A percentile compares a stretch with the other conserved stretches of the same genome.
Conservation (phyloP, 2,329 filamentous ascomycete genomes). For the Periconia sp. region DNA sequence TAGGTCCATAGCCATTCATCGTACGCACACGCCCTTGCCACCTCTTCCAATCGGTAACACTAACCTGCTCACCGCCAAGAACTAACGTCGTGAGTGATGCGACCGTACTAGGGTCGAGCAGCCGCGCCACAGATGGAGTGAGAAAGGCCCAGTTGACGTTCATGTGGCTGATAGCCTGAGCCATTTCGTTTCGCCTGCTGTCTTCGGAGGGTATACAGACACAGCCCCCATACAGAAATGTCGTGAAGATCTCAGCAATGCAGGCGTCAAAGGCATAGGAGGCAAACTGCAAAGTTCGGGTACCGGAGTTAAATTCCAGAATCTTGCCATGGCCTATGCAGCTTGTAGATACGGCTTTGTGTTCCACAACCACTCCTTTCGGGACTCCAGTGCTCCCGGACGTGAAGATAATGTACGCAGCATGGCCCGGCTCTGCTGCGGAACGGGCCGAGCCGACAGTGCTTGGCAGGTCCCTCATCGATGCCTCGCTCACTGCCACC, state of each 20-base stretch:
- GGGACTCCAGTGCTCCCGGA: slow-evolving; percentile 45
- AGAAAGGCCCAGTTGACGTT: background rate
- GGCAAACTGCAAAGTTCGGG: slow-evolving; percentile 52
- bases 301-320: background rate
- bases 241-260: slow-evolving; percentile 57
- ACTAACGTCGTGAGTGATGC: background rate
- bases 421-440: background rate
- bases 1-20: background rate
- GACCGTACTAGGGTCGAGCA: background rate
- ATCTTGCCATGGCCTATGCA: slow-evolving; percentile 2
- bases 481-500: background rate
- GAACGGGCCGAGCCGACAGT: no score
- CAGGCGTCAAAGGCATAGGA: slow-evolving; percentile 60
- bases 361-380: slow-evolving; percentile 59
- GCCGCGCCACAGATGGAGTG: background rate
- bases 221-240: slow-evolving; percentile 60
- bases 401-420: slow-evolving; percentile 53
- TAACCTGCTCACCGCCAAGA: background rate
- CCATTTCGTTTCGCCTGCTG: slow-evolving; percentile 54
- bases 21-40: background rate
- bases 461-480: background rate
- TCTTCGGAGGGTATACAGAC: slow-evolving; percentile 59
- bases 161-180: slow-evolving; percentile 47
- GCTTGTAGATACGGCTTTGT: slow-evolving; percentile 8
- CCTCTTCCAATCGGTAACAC: background rate